Percentiles rank a stretch among this genome's conserved stretches.
Conservation (phyloP, 2,329 filamentous ascomycete species). For the Trichoderma brevicompactum region DNA sequence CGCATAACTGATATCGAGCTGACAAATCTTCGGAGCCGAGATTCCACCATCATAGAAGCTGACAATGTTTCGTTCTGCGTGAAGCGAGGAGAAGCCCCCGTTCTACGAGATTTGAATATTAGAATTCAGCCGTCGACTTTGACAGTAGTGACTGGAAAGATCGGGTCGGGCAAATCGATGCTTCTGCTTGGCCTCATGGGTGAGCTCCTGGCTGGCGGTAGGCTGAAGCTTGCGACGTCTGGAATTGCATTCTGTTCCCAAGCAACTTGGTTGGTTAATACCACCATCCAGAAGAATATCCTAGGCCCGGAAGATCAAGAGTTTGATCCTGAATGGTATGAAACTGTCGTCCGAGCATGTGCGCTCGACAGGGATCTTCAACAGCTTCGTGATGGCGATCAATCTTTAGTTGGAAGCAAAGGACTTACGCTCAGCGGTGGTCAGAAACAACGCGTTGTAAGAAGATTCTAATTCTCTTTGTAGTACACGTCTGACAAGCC, state of each 20-base stretch:
- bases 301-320: conserved; percentile 32
- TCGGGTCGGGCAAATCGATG: too few species aligned
- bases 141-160: too few species aligned
- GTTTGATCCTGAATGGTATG: conserved; percentile 35
- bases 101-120: neutral
- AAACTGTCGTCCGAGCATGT: conserved; percentile 38
- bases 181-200: too few species aligned
- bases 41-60: neutral
- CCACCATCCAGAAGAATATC: conserved; percentile 42
- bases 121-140: neutral
- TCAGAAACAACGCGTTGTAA: conserved; percentile 40
- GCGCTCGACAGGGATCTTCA: conserved; percentile 38
- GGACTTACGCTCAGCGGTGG: conserved; percentile 46
- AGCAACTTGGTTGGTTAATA: conserved; percentile 39
- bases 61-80: neutral
- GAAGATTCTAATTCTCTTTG: neutral
- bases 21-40: neutral
- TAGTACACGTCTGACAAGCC: neutral
- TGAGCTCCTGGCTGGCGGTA: too few species aligned
- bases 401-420: conserved; percentile 42
- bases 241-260: conserved; percentile 40
- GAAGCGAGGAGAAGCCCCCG: neutral
- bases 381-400: conserved; percentile 40
- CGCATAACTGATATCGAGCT: neutral
- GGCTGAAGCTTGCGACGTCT: neutral